A percentile compares a stretch with the other conserved stretches of the same genome.
These are phyloP conservation scores for Rosa rugosa DNA, from an alignment of 306 rosid species.

Conservation along the genomic window DNA sequence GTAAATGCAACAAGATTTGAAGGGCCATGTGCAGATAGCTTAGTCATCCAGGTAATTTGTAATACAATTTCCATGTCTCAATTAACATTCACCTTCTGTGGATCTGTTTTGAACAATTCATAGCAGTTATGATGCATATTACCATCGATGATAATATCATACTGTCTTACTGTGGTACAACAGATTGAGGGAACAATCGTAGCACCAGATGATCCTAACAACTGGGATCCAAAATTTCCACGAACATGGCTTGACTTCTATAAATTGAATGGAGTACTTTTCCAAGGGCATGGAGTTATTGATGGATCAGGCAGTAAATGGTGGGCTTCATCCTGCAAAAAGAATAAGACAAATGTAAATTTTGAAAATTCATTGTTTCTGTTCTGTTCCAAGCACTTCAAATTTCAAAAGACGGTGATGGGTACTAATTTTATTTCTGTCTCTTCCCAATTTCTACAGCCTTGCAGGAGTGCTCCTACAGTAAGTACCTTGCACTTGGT, in stretches of 20 bases:
- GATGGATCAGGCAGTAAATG: conserved; percentile 98
- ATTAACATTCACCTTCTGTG: neutral
- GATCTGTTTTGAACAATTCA: neutral
- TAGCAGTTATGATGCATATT: neutral
- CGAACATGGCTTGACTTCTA: conserved; percentile 80
- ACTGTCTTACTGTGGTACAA: neutral
- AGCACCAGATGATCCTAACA: conserved; percentile 83
- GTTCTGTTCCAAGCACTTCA: conserved; percentile 15
- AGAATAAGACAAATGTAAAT: conserved; percentile 78
- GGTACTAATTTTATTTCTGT: conserved; percentile 4
- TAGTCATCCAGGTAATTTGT: conserved; percentile 66
- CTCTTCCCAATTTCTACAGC: conserved; percentile 47
- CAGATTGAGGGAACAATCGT: conserved; percentile 90
- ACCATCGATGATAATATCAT: neutral
- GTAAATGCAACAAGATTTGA: conserved; percentile 79
- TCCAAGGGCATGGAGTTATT: conserved; percentile 85
- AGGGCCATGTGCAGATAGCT: conserved; percentile 73
- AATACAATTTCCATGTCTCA: neutral
- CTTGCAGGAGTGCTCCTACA: conserved; percentile 92
- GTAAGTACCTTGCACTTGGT: conserved; percentile 54
- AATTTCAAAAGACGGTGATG: neutral
- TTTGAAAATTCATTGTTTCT: conserved; percentile 5
- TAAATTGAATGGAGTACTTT: conserved; percentile 52
- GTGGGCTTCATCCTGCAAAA: conserved; percentile 99
- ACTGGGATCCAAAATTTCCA: conserved; percentile 71